phyloP scores from a whole-genome alignment of 371 early-diverging fungal species.

The Polyrhizophydium stewartii region DNA sequence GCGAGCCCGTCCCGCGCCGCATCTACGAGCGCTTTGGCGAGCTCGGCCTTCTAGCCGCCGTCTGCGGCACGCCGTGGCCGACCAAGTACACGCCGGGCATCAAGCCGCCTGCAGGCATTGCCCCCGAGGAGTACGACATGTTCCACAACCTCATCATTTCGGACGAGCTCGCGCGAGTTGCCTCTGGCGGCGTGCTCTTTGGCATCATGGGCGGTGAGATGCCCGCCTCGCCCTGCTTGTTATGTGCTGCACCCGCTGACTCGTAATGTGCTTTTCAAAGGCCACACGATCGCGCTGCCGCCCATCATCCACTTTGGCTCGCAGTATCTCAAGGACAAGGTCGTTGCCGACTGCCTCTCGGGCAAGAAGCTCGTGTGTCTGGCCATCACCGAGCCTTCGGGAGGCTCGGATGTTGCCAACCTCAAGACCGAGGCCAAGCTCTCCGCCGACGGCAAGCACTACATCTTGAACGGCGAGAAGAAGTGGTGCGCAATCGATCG shows the following conservation, averaged over 20 bases:
- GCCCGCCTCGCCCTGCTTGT: background rate
- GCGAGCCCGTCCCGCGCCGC: slow-evolving; percentile 40
- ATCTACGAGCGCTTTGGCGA: slow-evolving; percentile 42
- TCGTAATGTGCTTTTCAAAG: slow-evolving; percentile 2
- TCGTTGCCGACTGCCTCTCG: slow-evolving; percentile 20
- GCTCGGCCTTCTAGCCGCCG: slow-evolving; percentile 29
- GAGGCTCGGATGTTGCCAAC: slow-evolving; percentile 39
- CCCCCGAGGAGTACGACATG: slow-evolving; percentile 27
- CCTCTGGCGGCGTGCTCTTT: slow-evolving; percentile 7
- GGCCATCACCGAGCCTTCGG: slow-evolving; percentile 39
- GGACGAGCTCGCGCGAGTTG: slow-evolving; percentile 25
- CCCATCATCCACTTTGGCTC: slow-evolving; percentile 34
- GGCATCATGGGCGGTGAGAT: slow-evolving; percentile 4
- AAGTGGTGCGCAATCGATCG: slow-evolving; percentile 23
- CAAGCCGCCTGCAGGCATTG: slow-evolving; percentile 19
- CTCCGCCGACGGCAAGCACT: slow-evolving; percentile 30
- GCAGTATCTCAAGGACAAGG: slow-evolving; percentile 20
- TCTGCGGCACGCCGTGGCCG: slow-evolving; percentile 13
- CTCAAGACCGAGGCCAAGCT: slow-evolving; percentile 28
- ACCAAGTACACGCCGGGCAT: background rate
- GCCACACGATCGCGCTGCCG: slow-evolving; percentile 34
- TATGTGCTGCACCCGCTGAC: background rate
- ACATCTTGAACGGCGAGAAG: slow-evolving; percentile 44
- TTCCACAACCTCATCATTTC: slow-evolving; percentile 35
- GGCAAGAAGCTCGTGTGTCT: slow-evolving; percentile 37